Evolutionary conservation across 495 filamentous ascomycete genomes (phyloP).

Genomic region (Clavariopsis aquatica): DNA sequence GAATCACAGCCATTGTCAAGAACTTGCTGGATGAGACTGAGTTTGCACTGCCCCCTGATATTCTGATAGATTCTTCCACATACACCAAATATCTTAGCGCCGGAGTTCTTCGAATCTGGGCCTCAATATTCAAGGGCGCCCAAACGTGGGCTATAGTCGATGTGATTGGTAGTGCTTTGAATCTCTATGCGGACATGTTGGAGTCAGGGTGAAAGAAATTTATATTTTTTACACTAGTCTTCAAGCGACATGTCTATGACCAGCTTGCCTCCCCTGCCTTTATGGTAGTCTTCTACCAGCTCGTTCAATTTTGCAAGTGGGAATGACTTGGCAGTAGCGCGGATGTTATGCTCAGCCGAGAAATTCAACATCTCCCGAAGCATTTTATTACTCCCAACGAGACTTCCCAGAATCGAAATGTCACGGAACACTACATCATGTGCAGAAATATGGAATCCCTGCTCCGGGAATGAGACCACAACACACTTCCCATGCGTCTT

Average conservation of each 20-base stretch:
- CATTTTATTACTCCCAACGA: constrained; percentile 45
- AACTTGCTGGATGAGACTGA: constrained; percentile 74
- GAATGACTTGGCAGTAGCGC: constrained; percentile 45
- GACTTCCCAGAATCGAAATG: constrained; percentile 44
- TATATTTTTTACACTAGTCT: background rate
- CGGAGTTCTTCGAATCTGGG: constrained; percentile 66
- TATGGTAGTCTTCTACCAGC: constrained; percentile 50
- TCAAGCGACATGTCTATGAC: constrained; percentile 46
- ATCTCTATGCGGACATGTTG: constrained; percentile 65
- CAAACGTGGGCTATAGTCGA: constrained; percentile 69
- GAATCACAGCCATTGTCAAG: constrained; percentile 65
- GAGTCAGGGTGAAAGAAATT: constrained; percentile 46
- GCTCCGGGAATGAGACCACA: constrained; percentile 45
- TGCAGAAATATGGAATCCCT: constrained; percentile 46
- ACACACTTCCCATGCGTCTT: constrained; percentile 48
- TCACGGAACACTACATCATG: constrained; percentile 48
- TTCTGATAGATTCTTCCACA: constrained; percentile 47
- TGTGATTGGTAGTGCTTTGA: constrained; percentile 62
- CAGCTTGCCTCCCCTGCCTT: constrained; percentile 47
- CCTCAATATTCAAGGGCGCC: constrained; percentile 65
- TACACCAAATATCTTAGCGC: constrained; percentile 63
- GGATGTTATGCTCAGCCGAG: constrained; percentile 41
- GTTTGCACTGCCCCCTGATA: constrained; percentile 62
- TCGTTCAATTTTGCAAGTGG: constrained; percentile 45
- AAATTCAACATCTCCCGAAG: constrained; percentile 46